Evolutionary conservation across 2,329 filamentous ascomycete genomes (phyloP).

Genomic region (Neonectria ditissima): DNA sequence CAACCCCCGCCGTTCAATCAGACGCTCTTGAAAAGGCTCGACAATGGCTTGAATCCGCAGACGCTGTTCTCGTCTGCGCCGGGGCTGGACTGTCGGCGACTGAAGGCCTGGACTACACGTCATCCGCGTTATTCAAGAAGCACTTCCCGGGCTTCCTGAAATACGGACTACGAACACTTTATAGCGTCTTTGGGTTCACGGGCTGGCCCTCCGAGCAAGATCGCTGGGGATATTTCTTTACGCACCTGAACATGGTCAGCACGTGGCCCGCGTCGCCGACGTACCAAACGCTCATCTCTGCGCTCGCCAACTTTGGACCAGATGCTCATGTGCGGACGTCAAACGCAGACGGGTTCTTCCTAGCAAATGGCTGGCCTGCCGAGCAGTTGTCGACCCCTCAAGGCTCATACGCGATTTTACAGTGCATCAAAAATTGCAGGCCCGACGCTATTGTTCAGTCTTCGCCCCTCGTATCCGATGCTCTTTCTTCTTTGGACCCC

Average conservation of each 20-base stretch:
- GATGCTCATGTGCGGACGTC: conserved; percentile 37
- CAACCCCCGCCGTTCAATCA: not conserved
- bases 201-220: conserved; percentile 39
- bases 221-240: conserved; percentile 42
- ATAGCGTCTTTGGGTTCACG: conserved; percentile 36
- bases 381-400: conserved; percentile 31
- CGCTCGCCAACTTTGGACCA: conserved; percentile 22
- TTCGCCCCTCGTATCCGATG: conserved; percentile 25
- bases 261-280: conserved; percentile 33
- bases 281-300: conserved; percentile 27
- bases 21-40: conserved; percentile 16
- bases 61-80: conserved; percentile 36
- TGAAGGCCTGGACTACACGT: conserved; percentile 40
- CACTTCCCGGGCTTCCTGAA: conserved; percentile 34
- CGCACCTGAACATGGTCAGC: conserved; percentile 38
- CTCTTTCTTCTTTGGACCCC: conserved; percentile 20
- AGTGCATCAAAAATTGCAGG: conserved; percentile 38
- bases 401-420: conserved; percentile 27
- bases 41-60: conserved; percentile 34
- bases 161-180: conserved; percentile 30
- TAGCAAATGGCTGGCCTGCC: conserved; percentile 24
- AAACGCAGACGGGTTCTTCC: conserved; percentile 30
- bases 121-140: conserved; percentile 26
- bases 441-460: conserved; percentile 26
- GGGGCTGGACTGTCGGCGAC: conserved; percentile 40